These are phyloP conservation scores for Drosera capensis DNA, from an alignment of 148 eudicot genomes.

Conservation along the genomic window DNA sequence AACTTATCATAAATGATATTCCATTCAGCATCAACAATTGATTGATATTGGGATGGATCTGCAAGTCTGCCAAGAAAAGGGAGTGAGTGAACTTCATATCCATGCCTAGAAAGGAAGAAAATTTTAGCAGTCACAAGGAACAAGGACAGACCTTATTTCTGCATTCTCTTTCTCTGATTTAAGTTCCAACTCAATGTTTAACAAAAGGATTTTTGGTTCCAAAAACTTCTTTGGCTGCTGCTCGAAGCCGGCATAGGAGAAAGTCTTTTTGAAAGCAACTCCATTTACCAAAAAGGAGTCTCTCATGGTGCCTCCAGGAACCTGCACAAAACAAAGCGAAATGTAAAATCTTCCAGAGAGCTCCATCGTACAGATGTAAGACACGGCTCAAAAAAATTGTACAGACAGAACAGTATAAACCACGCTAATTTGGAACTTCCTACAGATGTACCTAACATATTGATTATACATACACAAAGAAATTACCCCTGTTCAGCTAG, in stretches of 20 bases:
- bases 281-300: slow-evolving; percentile 94
- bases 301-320: slow-evolving; percentile 94
- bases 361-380: too few species aligned
- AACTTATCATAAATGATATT: slow-evolving; percentile 91
- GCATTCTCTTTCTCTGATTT: slow-evolving; percentile 99
- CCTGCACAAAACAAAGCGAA: slow-evolving; percentile 51
- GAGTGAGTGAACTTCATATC: too few species aligned
- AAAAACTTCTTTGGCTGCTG: slow-evolving; percentile 88
- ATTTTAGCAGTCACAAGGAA: neutral
- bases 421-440: too few species aligned
- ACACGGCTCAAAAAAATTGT: too few species aligned
- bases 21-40: slow-evolving; percentile 99
- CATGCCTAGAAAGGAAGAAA: neutral
- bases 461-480: neutral
- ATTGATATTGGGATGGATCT: slow-evolving; percentile 80
- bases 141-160: slow-evolving; percentile 55
- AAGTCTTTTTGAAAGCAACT: slow-evolving; percentile 95
- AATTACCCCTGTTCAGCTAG: neutral
- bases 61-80: slow-evolving; percentile 52
- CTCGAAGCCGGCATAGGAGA: slow-evolving; percentile 97
- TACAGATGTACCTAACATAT: too few species aligned
- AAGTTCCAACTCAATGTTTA: slow-evolving; percentile 85
- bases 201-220: slow-evolving; percentile 71
- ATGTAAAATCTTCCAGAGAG: too few species aligned
- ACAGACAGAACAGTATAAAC: too few species aligned